Evolutionary conservation across 108 stramenopile species (phyloP), one percentile per base, ranked within the genome.

Genomic region (Skeletonema tropicum): DNA sequence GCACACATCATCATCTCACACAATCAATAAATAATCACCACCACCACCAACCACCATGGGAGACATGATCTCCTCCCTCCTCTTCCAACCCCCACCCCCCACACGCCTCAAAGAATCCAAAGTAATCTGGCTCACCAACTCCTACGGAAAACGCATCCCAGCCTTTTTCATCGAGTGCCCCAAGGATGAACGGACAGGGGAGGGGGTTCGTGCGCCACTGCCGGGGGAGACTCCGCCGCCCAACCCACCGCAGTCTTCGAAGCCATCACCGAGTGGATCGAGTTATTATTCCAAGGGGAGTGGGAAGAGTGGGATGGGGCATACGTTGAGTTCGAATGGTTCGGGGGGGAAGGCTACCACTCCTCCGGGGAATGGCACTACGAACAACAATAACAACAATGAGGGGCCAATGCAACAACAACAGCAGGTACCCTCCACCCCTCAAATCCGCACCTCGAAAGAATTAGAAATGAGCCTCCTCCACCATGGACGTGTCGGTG

Each of bases 21-120:
- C 26, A 29, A n/a, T n/a, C n/a, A 29, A 29, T 38, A 8, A 25
- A 55, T 3, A 21, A 25, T 1, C 48, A 55, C 3, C 19, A 55
- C n/a, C n/a, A n/a, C n/a, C n/a, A n/a, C n/a, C n/a, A n/a, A n/a
- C n/a, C n/a, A 86, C 42, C 33, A 95, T 96, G 95, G 95, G 95
- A 30, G 92, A 96, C 81, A 86, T 91, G 67, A 88, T 96, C 30
- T 88, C 87, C 68, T 83, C 90, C 60, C 80, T 96, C 74, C 89
- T 96, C 45, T 96, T 96, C 70, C 95, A 96, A 76, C 95, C 95
- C 19, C 95, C 95, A 12, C 80, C 90, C 30, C 92, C 95, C 64
- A 90, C 95, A 31, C 89, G 89, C 36, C 87, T 96, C 74, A 96
- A 96, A 85, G 95, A 93, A 80, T 88, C 93, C 60, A 96, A 96